phyloP scores from a whole-genome alignment of 768 basidiomycete genomes.

The Grammothele lineata region DNA sequence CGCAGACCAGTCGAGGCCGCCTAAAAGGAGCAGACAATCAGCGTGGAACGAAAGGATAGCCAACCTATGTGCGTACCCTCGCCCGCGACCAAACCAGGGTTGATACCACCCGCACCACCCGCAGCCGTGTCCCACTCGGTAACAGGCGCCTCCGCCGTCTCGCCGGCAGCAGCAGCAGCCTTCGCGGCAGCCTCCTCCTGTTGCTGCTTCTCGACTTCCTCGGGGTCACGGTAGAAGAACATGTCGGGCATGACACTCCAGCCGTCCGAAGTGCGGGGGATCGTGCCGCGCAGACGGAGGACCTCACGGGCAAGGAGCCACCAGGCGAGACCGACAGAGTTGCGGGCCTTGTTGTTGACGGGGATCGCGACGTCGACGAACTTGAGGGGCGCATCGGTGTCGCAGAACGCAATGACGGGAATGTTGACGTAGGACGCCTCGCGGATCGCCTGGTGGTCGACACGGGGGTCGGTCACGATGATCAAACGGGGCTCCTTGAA shows the following conservation, averaged over 20 bases:
- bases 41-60: not conserved
- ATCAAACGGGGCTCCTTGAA: conserved; percentile 99
- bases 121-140: conserved; percentile 76
- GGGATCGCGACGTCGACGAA: conserved; percentile 99
- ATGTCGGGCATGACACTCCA: conserved; percentile 99
- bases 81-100: conserved; percentile 67
- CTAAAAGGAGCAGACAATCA: conserved; percentile 33
- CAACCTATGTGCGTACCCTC: conserved; percentile 38
- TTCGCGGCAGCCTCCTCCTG: conserved; percentile 91
- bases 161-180: conserved; percentile 54
- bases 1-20: conserved; percentile 88
- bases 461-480: conserved; percentile 97
- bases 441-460: conserved; percentile 99
- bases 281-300: conserved; percentile 89
- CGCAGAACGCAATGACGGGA: conserved; percentile 98
- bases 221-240: conserved; percentile 99
- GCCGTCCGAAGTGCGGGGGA: conserved; percentile 86
- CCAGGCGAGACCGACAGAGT: conserved; percentile 96
- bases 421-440: conserved; percentile 99
- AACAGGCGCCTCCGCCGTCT: conserved; percentile 45
- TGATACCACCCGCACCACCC: conserved; percentile 65
- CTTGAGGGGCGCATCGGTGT: conserved; percentile 96
- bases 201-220: conserved; percentile 98
- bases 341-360: conserved; percentile 98
- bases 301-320: conserved; percentile 97